Conservation (phyloP, 495 filamentous ascomycete species). For the Penicillium turbatum region DNA sequence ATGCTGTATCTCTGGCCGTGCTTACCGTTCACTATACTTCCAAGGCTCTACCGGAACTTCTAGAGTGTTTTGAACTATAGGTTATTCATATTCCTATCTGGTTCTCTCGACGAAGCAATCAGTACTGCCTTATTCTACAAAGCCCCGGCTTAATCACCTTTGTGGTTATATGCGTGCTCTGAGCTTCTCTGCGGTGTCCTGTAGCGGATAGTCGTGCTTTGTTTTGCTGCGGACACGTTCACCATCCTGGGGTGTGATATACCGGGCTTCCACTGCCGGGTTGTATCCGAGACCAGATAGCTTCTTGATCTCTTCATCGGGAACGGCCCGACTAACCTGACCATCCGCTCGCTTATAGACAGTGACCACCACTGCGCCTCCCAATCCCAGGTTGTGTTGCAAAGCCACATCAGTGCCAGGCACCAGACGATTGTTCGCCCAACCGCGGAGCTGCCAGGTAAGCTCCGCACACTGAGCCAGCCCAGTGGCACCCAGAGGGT, state of each 20-base stretch:
- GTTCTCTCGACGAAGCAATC: background rate
- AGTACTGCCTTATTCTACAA: background rate
- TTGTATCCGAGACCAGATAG: slow-evolving; percentile 69
- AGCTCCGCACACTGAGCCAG: slow-evolving; percentile 91
- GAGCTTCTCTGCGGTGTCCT: slow-evolving; percentile 20
- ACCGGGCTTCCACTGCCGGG: slow-evolving; percentile 66
- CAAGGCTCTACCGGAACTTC: background rate
- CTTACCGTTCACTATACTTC: too few relatives aligned
- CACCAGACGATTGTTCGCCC: slow-evolving; percentile 84
- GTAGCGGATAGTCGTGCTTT: slow-evolving; percentile 21
- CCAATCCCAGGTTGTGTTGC: slow-evolving; percentile 83
- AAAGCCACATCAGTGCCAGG: slow-evolving; percentile 60
- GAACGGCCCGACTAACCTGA: slow-evolving; percentile 41
- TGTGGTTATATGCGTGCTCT: slow-evolving; percentile 14
- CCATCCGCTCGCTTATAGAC: slow-evolving; percentile 74
- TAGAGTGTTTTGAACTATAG: background rate
- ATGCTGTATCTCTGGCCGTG: too few relatives aligned
- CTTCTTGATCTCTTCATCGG: slow-evolving; percentile 48
- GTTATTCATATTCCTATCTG: background rate
- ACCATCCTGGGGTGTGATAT: slow-evolving; percentile 21
- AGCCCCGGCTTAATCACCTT: too few relatives aligned
- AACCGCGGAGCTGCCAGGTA: slow-evolving; percentile 90
- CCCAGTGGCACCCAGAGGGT: slow-evolving; percentile 87
- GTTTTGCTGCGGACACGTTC: slow-evolving; percentile 24
- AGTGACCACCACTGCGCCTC: slow-evolving; percentile 79